phyloP scores from a whole-genome alignment of 2,329 filamentous ascomycete species.

The Cladosporium velox region DNA sequence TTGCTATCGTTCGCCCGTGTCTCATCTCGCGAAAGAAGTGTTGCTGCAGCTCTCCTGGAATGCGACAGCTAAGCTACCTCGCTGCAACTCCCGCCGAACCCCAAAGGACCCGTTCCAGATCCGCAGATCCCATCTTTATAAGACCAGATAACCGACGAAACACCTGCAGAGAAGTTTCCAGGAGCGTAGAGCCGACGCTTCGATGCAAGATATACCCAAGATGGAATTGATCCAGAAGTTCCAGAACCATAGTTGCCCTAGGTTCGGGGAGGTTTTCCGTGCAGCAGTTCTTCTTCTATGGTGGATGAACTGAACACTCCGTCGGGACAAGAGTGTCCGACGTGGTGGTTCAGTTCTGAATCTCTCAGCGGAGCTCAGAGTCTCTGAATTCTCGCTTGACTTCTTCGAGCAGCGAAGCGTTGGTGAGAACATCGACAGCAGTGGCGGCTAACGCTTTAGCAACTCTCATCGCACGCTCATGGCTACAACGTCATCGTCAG shows the following conservation, averaged over 20 bases:
- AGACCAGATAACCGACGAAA: slow-evolving; percentile 1
- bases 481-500: background rate
- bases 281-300: background rate
- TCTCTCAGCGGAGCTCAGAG: background rate
- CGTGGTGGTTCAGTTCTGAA: background rate
- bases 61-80: background rate
- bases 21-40: background rate
- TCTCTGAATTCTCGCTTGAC: slow-evolving; percentile 33
- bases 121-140: background rate
- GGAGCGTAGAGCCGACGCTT: background rate
- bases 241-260: background rate
- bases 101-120: background rate
- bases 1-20: background rate
- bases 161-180: slow-evolving; percentile 3
- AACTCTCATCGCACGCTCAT: slow-evolving; percentile 31
- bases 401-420: slow-evolving; percentile 30
- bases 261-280: background rate
- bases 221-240: background rate
- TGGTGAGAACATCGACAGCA: slow-evolving; percentile 41
- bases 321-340: background rate
- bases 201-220: slow-evolving; percentile 9
- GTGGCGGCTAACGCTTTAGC: slow-evolving; percentile 38
- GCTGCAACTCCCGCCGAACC: background rate
- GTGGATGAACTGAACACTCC: background rate
- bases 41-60: slow-evolving; percentile 10